Evolutionary conservation across 768 basidiomycete species (phyloP).

Genomic region (Leccinum barrowsii): DNA sequence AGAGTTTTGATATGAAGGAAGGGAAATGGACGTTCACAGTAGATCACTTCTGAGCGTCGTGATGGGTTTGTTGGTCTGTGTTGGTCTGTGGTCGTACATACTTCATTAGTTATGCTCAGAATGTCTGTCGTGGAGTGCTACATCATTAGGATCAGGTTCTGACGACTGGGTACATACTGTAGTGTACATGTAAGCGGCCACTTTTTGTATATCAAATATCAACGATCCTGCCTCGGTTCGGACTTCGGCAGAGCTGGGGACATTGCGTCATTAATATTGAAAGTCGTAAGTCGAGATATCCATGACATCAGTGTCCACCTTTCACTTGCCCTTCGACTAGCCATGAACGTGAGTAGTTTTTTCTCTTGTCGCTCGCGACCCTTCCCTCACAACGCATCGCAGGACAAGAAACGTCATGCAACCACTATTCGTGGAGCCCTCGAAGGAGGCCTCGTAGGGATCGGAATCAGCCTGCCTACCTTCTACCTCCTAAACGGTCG

Average conservation of each 20-base stretch:
- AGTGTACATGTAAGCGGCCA: conserved; percentile 13
- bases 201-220: conserved; percentile 9
- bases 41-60: conserved; percentile 73
- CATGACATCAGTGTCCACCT: neutral
- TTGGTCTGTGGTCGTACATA: neutral
- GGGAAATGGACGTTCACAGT: conserved; percentile 95
- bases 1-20: conserved; percentile 70
- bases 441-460: conserved; percentile 53
- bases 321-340: neutral
- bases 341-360: conserved; percentile 13
- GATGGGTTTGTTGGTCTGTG: neutral
- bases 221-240: neutral
- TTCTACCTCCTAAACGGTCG: conserved; percentile 51
- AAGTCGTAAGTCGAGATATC: neutral
- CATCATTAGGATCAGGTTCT: conserved; percentile 8
- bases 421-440: conserved; percentile 60
- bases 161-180: conserved; percentile 8
- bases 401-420: conserved; percentile 49
- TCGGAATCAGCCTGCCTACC: conserved; percentile 49
- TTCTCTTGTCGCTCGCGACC: neutral
- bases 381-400: neutral
- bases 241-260: neutral
- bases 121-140: neutral
- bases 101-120: neutral
- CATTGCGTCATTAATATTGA: neutral